These are phyloP conservation scores for Vachellia pachyceras DNA, from an alignment of 306 rosid species.

Conservation along the genomic window DNA sequence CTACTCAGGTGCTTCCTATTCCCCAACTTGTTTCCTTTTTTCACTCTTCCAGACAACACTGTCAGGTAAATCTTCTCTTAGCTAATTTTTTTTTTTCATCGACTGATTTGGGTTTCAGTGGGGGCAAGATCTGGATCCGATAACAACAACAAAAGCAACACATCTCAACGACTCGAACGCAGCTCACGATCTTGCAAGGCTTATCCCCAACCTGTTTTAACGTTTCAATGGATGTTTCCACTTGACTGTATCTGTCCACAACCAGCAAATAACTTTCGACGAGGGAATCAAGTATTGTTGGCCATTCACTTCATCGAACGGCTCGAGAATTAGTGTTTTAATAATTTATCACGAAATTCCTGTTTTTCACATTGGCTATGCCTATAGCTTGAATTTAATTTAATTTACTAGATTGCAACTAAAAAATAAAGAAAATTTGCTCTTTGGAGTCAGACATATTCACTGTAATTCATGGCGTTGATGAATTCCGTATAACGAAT, in stretches of 20 bases:
- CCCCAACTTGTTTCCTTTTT: background rate
- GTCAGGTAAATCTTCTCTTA: background rate
- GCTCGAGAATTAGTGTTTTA: background rate
- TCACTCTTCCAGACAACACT: background rate
- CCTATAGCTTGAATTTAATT: background rate
- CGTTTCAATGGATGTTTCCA: background rate
- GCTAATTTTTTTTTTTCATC: background rate
- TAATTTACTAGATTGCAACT: background rate
- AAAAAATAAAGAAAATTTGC: background rate
- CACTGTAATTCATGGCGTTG: background rate
- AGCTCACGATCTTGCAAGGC: background rate
- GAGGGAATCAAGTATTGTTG: background rate
- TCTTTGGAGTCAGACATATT: no score
- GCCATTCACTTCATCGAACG: background rate
- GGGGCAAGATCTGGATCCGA: background rate
- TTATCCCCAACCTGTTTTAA: background rate
- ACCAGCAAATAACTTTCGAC: background rate
- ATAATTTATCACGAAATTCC: background rate
- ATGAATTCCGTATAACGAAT: background rate
- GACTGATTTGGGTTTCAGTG: background rate
- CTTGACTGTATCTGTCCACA: background rate
- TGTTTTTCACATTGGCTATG: background rate
- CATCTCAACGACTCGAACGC: background rate
- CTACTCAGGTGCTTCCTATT: conserved; percentile 30
- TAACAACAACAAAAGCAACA: background rate